These are phyloP conservation scores for Wickerhamiella lipophila DNA, from an alignment of 805 yeast genomes.

Conservation along the genomic window DNA sequence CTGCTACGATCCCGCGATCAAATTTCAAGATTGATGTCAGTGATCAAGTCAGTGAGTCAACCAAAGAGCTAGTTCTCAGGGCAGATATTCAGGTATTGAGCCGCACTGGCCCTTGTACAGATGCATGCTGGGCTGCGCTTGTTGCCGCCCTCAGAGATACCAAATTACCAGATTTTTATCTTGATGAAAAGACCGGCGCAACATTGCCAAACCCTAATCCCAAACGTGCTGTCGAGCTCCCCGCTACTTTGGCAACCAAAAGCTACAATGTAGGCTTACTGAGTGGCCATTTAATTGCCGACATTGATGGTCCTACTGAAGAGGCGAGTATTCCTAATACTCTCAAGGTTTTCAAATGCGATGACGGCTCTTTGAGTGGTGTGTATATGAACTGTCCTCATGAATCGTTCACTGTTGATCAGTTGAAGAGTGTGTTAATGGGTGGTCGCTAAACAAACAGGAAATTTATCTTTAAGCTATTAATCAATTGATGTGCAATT, in stretches of 20 bases:
- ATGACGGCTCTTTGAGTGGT: constrained; percentile 17
- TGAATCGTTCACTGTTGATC: constrained; percentile 9
- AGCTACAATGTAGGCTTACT: constrained; percentile 48
- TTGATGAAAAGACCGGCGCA: constrained; percentile 40
- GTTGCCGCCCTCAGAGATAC: constrained; percentile 48
- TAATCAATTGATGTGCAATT: too few species aligned
- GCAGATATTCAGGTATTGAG: constrained; percentile 69
- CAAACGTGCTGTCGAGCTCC: constrained; percentile 26
- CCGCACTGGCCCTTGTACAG: constrained; percentile 71
- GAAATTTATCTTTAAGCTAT: too few species aligned
- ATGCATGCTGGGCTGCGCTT: constrained; percentile 58
- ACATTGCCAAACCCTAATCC: constrained; percentile 36
- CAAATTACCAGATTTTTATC: constrained; percentile 52
- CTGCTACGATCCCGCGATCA: constrained; percentile 40
- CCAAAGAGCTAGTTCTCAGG: constrained; percentile 43
- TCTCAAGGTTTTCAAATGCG: constrained; percentile 33
- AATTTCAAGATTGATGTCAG: constrained; percentile 26
- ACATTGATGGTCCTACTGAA: constrained; percentile 77
- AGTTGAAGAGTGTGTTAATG: neutral
- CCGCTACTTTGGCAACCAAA: constrained; percentile 29
- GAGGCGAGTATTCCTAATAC: constrained; percentile 47
- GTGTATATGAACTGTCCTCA: neutral
- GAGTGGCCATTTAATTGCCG: constrained; percentile 42
- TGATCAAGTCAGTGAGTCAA: constrained; percentile 25
- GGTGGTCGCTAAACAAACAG: neutral